A percentile compares a stretch with the other conserved stretches of the same genome.
Evolutionary conservation across 23 red algal species (phyloP).

Genomic region (Rhodosorus marinus): DNA sequence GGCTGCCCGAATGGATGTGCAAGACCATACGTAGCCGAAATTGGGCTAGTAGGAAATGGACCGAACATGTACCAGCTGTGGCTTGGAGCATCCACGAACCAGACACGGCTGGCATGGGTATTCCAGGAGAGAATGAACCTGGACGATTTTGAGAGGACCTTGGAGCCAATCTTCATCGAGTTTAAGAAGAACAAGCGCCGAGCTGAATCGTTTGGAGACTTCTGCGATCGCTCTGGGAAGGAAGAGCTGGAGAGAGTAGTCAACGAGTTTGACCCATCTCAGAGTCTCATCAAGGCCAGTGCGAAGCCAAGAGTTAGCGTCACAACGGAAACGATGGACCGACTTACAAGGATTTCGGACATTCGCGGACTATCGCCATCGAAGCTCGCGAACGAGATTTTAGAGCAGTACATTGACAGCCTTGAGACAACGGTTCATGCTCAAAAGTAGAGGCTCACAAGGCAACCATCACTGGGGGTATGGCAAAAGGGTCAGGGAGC

Average conservation of each 20-base stretch:
- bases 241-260: slow-evolving; percentile 11
- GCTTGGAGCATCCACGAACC: slow-evolving; percentile 68
- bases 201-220: slow-evolving; percentile 70
- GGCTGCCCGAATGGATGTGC: slow-evolving; percentile 97
- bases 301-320: slow-evolving; percentile 31
- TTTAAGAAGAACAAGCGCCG: slow-evolving; percentile 13
- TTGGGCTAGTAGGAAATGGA: slow-evolving; percentile 82
- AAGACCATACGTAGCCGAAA: slow-evolving; percentile 92
- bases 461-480: too few relatives aligned
- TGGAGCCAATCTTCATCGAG: slow-evolving; percentile 42
- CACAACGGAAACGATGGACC: slow-evolving; percentile 50
- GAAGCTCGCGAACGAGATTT: slow-evolving; percentile 37
- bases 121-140: slow-evolving; percentile 54
- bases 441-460: too few relatives aligned
- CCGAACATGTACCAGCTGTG: slow-evolving; percentile 77
- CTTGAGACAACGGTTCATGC: too few relatives aligned
- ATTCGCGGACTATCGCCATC: slow-evolving; percentile 41
- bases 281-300: neutral
- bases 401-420: slow-evolving; percentile 17
- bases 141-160: slow-evolving; percentile 14
- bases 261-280: neutral
- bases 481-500: too few relatives aligned
- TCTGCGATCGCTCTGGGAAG: slow-evolving; percentile 79
- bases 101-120: slow-evolving; percentile 73
- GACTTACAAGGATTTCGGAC: slow-evolving; percentile 27